Percentiles rank a stretch among this genome's conserved stretches.
Conservation (phyloP, 148 eudicot species). For the Spergularia marina region DNA sequence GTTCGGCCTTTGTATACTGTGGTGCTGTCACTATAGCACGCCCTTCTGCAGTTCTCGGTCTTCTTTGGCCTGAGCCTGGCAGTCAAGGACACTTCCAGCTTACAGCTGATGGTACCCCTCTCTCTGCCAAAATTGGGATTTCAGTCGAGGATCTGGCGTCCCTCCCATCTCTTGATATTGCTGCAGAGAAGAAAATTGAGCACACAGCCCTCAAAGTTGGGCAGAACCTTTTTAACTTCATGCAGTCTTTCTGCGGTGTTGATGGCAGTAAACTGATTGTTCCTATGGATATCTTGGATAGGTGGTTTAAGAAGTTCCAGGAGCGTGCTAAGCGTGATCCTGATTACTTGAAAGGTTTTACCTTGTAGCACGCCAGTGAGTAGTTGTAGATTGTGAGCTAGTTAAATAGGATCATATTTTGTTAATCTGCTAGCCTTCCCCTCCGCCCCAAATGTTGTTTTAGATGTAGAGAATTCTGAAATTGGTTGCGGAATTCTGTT, state of each 20-base stretch:
- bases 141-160: constrained; percentile 77
- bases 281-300: constrained; percentile 88
- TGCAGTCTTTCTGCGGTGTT: constrained; percentile 97
- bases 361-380: constrained; percentile 42
- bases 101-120: constrained; percentile 51
- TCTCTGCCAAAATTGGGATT: constrained; percentile 85
- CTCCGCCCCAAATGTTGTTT: background rate
- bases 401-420: background rate
- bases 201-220: constrained; percentile 84
- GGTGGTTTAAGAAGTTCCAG: constrained; percentile 98
- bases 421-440: background rate
- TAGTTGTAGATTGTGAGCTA: constrained; percentile 10
- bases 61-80: constrained; percentile 85
- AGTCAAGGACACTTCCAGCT: constrained; percentile 51
- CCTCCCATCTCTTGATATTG: constrained; percentile 72
- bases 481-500: background rate
- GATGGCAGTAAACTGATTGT: constrained; percentile 82
- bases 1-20: constrained; percentile 76
- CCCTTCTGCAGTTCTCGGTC: constrained; percentile 79
- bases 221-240: constrained; percentile 88
- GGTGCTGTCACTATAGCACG: constrained; percentile 89
- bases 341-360: constrained; percentile 82
- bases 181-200: constrained; percentile 77
- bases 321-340: constrained; percentile 93
- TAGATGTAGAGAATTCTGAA: constrained; percentile 7